Base-by-base conservation (phyloP, 345 rosid species). In the Crucihimalaya himalaica region DNA sequence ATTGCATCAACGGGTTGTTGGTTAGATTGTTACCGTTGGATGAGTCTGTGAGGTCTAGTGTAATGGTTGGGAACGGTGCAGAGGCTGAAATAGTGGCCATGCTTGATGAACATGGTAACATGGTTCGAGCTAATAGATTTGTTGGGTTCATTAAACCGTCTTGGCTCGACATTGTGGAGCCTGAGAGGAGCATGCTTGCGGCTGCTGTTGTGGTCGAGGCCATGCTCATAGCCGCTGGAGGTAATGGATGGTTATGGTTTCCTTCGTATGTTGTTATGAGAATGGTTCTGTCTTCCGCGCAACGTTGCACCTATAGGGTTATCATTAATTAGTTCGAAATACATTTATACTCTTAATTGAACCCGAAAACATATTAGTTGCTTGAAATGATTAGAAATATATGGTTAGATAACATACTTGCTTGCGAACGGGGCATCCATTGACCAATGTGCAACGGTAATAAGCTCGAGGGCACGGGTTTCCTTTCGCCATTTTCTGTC, bases 401-500 rank as follows among this genome's bases (percentile, higher is more conserved):
- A 63, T n/a, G 52, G 50, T 29, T 13, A 74, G 39, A 10, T 51
- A 62, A 78, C 88, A 0, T 81, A 89, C 98, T 79, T 94, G 97
- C 65, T 95, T 95, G 58, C 99, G 98, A 67, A 95, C 99, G 2
- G 98, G 97, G 19, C 99, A 95, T 11, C 90, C 93, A 14, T 82
- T 80, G 4, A 96, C 96, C 99, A 95, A 92, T 23, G 99, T 95
- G 89, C 99, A 95, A 2, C 99, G 88, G 48, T 95, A 95, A 61
- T 95, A 95, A 74, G 99, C 97, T 58, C 99, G 81, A 15, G 99
- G 99, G 27, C 97, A 90, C 0, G 99, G 99, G 70, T 95, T 95
- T 68, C 99, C 99, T 80, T 95, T 95, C 0, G 99, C 98, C 96
- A 92, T 95, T 74, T 95, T 95, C 48, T 95, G 99, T 16, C 99